Conservation (phyloP, 768 basidiomycete species). For the Lepiota brunneoincarnata region DNA sequence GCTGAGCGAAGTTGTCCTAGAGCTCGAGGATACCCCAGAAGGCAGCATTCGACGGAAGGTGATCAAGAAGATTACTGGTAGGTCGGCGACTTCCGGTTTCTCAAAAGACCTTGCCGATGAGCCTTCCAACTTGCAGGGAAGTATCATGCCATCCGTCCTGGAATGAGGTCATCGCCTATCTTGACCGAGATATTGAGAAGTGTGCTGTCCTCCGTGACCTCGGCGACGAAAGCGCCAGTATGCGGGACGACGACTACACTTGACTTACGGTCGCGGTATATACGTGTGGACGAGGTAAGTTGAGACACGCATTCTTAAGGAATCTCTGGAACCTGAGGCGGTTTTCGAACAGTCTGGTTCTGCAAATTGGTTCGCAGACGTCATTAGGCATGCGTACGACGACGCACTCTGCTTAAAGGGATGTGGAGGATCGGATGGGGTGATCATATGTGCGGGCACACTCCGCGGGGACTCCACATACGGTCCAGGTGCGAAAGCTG, state of each 20-base stretch:
- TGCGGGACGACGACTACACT: slow-evolving; percentile 67
- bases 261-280: slow-evolving; percentile 71
- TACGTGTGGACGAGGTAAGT: slow-evolving; percentile 69
- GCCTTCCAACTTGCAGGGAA: slow-evolving; percentile 44
- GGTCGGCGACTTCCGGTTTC: slow-evolving; percentile 5
- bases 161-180: slow-evolving; percentile 49
- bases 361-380: slow-evolving; percentile 85
- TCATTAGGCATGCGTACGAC: slow-evolving; percentile 80
- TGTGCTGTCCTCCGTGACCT: slow-evolving; percentile 66
- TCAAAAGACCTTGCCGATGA: neutral
- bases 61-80: slow-evolving; percentile 62
- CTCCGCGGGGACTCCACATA: slow-evolving; percentile 84
- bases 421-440: slow-evolving; percentile 70
- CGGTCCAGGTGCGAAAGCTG: slow-evolving; percentile 58
- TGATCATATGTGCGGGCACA: slow-evolving; percentile 80
- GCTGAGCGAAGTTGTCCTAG: slow-evolving; percentile 70
- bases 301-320: neutral
- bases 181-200: slow-evolving; percentile 59
- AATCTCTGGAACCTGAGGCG: neutral
- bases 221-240: slow-evolving; percentile 70
- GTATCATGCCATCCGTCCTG: slow-evolving; percentile 60
- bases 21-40: slow-evolving; percentile 54
- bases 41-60: slow-evolving; percentile 65
- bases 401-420: slow-evolving; percentile 58
- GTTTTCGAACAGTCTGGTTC: slow-evolving; percentile 44